These are phyloP conservation scores for Starmerella tilneyi DNA, from an alignment of 805 yeast genomes.

Conservation along the genomic window DNA sequence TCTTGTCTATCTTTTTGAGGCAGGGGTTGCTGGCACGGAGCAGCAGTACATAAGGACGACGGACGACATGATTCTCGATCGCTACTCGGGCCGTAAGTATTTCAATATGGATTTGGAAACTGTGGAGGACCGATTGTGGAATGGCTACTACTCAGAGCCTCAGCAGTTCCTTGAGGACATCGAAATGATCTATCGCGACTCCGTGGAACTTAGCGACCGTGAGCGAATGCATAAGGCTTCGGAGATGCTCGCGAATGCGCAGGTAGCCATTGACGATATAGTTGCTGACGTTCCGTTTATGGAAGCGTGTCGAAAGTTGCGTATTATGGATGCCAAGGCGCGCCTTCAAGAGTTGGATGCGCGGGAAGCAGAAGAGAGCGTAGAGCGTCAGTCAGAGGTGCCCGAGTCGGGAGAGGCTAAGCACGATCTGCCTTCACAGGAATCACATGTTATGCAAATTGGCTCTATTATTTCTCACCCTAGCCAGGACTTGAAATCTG, in stretches of 20 bases:
- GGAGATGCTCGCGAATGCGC: conserved; percentile 94
- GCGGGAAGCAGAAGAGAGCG: neutral
- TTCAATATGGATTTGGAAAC: conserved; percentile 89
- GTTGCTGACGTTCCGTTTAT: conserved; percentile 50
- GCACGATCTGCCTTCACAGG: neutral
- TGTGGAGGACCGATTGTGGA: conserved; percentile 92
- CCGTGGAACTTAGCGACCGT: conserved; percentile 64
- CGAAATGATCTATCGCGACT: conserved; percentile 71
- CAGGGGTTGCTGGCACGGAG: conserved; percentile 25
- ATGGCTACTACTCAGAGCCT: conserved; percentile 89
- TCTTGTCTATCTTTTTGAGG: conserved; percentile 56
- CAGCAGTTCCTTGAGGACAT: conserved; percentile 78
- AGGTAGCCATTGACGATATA: conserved; percentile 88
- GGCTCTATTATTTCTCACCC: neutral
- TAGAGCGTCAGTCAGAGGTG: neutral
- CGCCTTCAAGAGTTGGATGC: conserved; percentile 13
- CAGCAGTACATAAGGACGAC: conserved; percentile 36
- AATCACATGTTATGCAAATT: neutral
- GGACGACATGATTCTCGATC: conserved; percentile 72
- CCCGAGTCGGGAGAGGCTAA: neutral
- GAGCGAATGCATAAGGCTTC: conserved; percentile 73
- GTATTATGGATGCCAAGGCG: conserved; percentile 22
- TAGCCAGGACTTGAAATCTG: neutral
- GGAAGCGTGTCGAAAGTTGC: conserved; percentile 62
- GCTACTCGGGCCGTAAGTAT: conserved; percentile 58